Evolutionary conservation across 2,329 filamentous ascomycete genomes (phyloP).

Genomic region (Botrytis porri): DNA sequence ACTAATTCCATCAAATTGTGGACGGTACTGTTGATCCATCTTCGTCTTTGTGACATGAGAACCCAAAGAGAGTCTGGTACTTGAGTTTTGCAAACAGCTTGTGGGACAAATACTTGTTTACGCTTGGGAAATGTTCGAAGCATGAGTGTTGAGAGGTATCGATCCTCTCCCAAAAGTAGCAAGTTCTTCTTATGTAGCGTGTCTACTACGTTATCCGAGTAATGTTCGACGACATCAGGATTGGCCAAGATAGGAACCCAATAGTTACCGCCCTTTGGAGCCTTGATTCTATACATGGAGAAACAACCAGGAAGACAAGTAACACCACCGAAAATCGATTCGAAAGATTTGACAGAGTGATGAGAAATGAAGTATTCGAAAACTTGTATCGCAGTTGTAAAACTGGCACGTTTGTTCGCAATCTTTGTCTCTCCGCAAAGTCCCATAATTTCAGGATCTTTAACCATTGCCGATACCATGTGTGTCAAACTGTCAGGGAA

Average conservation of each 20-base stretch:
- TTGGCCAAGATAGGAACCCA: constrained; percentile 99
- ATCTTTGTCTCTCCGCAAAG: constrained; percentile 99
- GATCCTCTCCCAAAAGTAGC: constrained; percentile 87
- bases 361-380: constrained; percentile 99
- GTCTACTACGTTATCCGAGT: constrained; percentile 98
- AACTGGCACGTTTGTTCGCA: constrained; percentile 91
- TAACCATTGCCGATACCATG: constrained; percentile 99
- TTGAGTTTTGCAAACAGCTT: constrained; percentile 97
- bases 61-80: constrained; percentile 92
- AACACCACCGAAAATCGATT: constrained; percentile 97
- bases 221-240: constrained; percentile 97
- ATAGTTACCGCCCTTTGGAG: constrained; percentile 97
- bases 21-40: constrained; percentile 99
- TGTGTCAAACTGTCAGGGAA: constrained; percentile 98
- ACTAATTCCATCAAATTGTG: constrained; percentile 98
- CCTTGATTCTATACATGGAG: constrained; percentile 99
- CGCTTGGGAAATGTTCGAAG: constrained; percentile 97
- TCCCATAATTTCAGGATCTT: constrained; percentile 98
- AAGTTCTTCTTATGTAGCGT: constrained; percentile 98
- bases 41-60: constrained; percentile 85
- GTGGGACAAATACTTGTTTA: constrained; percentile 97
- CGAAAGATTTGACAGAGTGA: constrained; percentile 94
- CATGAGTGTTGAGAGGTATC: constrained; percentile 95
- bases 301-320: constrained; percentile 98
- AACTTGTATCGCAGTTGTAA: constrained; percentile 97